phyloP scores from a whole-genome alignment of 495 filamentous ascomycete genomes.

The Entonaema liquescens region DNA sequence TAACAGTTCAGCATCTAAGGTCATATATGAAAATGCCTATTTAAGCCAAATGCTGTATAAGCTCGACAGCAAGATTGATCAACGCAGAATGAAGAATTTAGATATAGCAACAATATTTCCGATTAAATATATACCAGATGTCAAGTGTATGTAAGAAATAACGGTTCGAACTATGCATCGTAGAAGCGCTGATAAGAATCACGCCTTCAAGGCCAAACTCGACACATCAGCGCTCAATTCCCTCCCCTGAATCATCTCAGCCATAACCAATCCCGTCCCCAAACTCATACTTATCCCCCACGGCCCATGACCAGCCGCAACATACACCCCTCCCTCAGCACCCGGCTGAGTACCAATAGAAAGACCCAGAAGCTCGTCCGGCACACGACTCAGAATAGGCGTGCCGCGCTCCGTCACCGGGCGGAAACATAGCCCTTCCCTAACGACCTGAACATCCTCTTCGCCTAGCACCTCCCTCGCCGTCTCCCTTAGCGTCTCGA shows the following conservation, averaged over 20 bases:
- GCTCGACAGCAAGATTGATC: too few species aligned
- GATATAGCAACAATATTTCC: too few species aligned
- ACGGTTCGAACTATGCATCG: neutral
- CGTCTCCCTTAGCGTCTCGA: conserved; percentile 62
- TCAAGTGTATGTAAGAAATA: neutral
- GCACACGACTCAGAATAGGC: conserved; percentile 67
- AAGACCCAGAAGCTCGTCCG: conserved; percentile 61
- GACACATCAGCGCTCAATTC: conserved; percentile 60
- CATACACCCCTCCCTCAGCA: conserved; percentile 69
- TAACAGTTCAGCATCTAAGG: too few species aligned
- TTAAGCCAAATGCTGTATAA: too few species aligned
- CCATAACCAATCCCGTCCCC: conserved; percentile 73
- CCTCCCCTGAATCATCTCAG: conserved; percentile 66
- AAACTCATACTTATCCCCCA: conserved; percentile 72
- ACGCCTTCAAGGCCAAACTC: conserved; percentile 47
- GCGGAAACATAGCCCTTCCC: conserved; percentile 75
- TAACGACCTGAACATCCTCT: conserved; percentile 68
- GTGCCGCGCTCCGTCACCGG: conserved; percentile 69
- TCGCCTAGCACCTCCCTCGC: conserved; percentile 65
- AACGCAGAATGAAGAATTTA: too few species aligned
- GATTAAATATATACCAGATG: neutral
- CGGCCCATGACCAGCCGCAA: conserved; percentile 77
- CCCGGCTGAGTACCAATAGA: conserved; percentile 52
- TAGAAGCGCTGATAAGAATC: neutral
- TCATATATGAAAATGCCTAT: too few species aligned